These are phyloP conservation scores for Physcomitrellopsis africana DNA, from an alignment of 225 moss, liverwort and hornwort genomes.

Conservation along the genomic window DNA sequence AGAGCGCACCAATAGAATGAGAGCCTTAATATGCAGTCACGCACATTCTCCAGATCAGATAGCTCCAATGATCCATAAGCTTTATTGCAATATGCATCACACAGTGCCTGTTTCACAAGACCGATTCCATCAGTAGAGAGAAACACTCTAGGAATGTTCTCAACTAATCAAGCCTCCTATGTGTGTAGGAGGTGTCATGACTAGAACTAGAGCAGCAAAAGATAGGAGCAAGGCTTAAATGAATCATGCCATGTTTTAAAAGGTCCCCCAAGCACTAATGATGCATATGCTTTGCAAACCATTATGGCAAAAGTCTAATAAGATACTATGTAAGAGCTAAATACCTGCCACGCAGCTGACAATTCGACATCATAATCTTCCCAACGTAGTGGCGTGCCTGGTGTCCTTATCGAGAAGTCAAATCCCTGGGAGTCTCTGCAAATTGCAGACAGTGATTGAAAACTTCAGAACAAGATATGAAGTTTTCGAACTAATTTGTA, in stretches of 20 bases:
- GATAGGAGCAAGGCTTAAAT: not conserved
- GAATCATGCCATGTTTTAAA: not conserved
- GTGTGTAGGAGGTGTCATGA: not conserved
- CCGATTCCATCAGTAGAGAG: conserved; percentile 16
- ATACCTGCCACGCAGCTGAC: conserved; percentile 80
- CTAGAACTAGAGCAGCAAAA: not conserved
- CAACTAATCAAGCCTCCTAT: not conserved
- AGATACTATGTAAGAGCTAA: conserved; percentile 4
- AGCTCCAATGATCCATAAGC: conserved; percentile 45
- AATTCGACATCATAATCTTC: conserved; percentile 77
- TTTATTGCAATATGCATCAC: conserved; percentile 67
- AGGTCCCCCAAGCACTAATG: not conserved
- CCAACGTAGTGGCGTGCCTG: conserved; percentile 84
- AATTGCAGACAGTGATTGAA: conserved; percentile 17
- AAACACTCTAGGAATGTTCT: not conserved
- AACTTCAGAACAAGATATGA: conserved; percentile 3
- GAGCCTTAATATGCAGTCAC: conserved; percentile 71
- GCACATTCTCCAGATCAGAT: conserved; percentile 61
- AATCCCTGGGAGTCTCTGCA: conserved; percentile 59
- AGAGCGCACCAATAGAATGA: conserved; percentile 75
- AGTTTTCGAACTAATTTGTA: not conserved
- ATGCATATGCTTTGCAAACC: not conserved
- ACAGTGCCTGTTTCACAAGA: conserved; percentile 49
- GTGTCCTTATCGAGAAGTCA: conserved; percentile 88
- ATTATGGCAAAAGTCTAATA: not conserved